Base-by-base conservation (phyloP, 2,329 filamentous ascomycete species). In the Gyromitra esculenta region DNA sequence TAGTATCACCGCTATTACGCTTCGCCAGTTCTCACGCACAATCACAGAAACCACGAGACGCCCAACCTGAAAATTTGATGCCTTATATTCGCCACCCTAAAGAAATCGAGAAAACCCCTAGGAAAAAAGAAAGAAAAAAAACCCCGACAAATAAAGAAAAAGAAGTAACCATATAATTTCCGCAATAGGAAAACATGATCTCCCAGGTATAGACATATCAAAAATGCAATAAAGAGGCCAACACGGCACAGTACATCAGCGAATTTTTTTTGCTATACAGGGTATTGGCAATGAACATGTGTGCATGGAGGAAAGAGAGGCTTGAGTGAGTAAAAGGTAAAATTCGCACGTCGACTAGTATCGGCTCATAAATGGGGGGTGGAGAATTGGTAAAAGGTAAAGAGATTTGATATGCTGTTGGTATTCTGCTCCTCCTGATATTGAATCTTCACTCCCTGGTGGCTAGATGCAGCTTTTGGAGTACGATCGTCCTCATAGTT, bases 381-480 rank as follows among this genome's bases (percentile, higher is more conserved):
- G 25, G 13, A 11, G 50, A 45, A 54, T 21, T 54, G 50, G 18
- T 25, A 54, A 25, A n/a, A 25, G 50, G 9, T 54, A 54, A 13
- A 35, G 50, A 37, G 9, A 37, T 65, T 31, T 31, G 25, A 50
- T 37, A 35, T 11, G 25, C 25, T 31, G 15, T 21, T 18, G 15
- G 45, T n/a, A 50, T 50, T n/a, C 50, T 11, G 11, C 48, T 52
- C 13, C 35, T 31, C 25, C 9, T 35, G 11, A 15, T 62, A 25
- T 18, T 45, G 21, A 59, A 2, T 15, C 25, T 31, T 52, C 18
- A 70, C 41, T 56, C 64, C 4, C 52, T 41, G 25, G 50, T 65
- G 43, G 71, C 50, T 8, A 37, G 45, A 41, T 69, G 60, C 5
- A 77, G 64, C 5, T 35, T 54, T 15, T 77, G 71, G 15, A 77